Evolutionary conservation across 2,329 filamentous ascomycete species (phyloP), one percentile per base, ranked within the genome.

Genomic region (Nemania abortiva): DNA sequence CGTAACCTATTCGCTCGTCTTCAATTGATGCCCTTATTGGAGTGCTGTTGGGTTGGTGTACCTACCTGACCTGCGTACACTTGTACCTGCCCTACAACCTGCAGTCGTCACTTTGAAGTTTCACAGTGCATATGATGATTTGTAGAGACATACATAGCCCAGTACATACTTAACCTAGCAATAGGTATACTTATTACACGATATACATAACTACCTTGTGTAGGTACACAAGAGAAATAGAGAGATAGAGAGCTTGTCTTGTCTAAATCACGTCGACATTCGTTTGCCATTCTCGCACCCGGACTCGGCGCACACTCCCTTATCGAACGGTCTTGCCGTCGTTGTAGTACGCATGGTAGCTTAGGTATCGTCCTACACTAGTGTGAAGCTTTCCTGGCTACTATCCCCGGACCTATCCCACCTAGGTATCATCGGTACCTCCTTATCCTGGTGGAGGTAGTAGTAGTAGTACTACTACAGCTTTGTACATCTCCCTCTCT

Each of bases 221-320:
- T 27, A 27, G 24, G 24, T 27, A 27, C 11, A 37, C 34, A 37
- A 37, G 34, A 37, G 34, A 37, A 9, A 27, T 3, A 37, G 34
- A 37, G 34, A 37, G 34, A 37, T 27, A 47, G 13, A 47, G 42
- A 47, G 42, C 42, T 3, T 20, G 15, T 20, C 42, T 2, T n/a
- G 24, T 27, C 24, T 5, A 27, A 27, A 27, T 27, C 24, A 27
- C 42, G 11, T 37, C 13, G 49, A 54, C 52, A 3, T 57, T 49
- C 18, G 39, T 55, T 57, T 31, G 34, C 34, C 34, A 37, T 37
- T 37, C 29, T 57, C 50, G n/a, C 49, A 27, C 57, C 61, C 53
- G 71, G 67, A 63, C 66, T 69, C 72, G 71, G 72, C 70, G 68
- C 71, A 73, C 68, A 66, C 73, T 74, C 68, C 71, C 65, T 68